phyloP scores from a whole-genome alignment of 2,329 filamentous ascomycete genomes.

The Scedosporium dehoogii region DNA sequence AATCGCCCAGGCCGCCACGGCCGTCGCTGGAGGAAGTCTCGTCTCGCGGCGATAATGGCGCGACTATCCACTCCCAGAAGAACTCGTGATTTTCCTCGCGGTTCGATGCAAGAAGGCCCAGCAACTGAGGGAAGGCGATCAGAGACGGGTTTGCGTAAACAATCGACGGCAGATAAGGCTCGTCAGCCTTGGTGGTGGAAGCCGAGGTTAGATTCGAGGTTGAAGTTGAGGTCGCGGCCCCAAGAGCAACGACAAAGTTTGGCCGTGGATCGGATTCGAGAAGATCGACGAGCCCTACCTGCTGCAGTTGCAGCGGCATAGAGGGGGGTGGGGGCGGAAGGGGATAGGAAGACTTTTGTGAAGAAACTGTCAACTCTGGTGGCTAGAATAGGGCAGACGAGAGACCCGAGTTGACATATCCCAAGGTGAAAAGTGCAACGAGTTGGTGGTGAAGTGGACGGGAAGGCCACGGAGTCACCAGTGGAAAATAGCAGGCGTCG shows the following conservation, averaged over 20 bases:
- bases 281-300: conserved; percentile 26
- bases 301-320: conserved; percentile 10
- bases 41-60: not conserved
- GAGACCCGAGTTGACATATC: too few relatives aligned
- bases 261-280: conserved; percentile 30
- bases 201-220: not conserved
- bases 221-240: not conserved
- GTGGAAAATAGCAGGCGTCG: not conserved
- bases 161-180: conserved; percentile 10
- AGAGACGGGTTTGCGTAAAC: conserved; percentile 30
- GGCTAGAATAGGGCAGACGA: too few relatives aligned
- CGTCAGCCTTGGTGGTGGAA: conserved; percentile 8
- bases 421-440: too few relatives aligned
- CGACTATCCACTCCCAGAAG: conserved; percentile 29
- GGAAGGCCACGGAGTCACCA: not conserved
- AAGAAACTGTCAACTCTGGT: not conserved
- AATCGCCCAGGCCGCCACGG: conserved; percentile 10
- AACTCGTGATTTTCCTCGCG: conserved; percentile 18
- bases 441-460: not conserved
- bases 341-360: not conserved
- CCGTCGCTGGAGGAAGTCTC: not conserved
- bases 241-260: conserved; percentile 24
- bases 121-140: conserved; percentile 18
- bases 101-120: conserved; percentile 10
- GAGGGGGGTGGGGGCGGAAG: not conserved